A percentile compares a stretch with the other conserved stretches of the same genome.
Evolutionary conservation across 2,329 filamentous ascomycete genomes (phyloP).

Genomic region (Phialocephala subalpina): DNA sequence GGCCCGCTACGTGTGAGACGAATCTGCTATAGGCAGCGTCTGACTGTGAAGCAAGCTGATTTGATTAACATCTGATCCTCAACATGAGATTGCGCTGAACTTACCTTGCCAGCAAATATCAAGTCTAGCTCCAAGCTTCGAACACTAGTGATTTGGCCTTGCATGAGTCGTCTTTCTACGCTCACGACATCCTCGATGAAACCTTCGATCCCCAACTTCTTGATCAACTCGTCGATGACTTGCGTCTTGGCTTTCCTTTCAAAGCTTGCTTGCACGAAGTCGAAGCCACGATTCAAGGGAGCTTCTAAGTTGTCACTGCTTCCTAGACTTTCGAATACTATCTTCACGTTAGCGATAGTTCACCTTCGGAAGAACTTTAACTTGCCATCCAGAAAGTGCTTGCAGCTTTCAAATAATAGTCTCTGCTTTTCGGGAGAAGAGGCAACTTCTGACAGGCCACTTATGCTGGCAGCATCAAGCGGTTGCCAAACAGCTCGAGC

Average conservation of each 20-base stretch:
- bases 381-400: constrained; percentile 37
- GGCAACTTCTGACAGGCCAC: not conserved
- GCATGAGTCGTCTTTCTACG: constrained; percentile 29
- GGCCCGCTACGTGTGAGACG: constrained; percentile 27
- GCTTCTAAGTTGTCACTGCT: not conserved
- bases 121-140: constrained; percentile 37
- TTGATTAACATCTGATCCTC: not conserved
- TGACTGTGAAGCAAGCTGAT: constrained; percentile 34
- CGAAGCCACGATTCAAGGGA: constrained; percentile 5
- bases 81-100: not conserved
- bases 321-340: constrained; percentile 33
- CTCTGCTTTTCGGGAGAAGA: constrained; percentile 18
- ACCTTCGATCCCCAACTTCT: constrained; percentile 29
- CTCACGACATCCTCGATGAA: constrained; percentile 35
- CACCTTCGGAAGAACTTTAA: not conserved
- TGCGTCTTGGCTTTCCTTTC: constrained; percentile 27
- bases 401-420: constrained; percentile 27
- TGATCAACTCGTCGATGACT: constrained; percentile 37
- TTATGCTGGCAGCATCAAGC: constrained; percentile 18
- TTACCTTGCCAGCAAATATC: constrained; percentile 37
- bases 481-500: constrained; percentile 37
- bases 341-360: constrained; percentile 16
- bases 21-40: constrained; percentile 31
- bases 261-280: constrained; percentile 30
- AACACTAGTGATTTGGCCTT: constrained; percentile 30